Base-by-base conservation (phyloP, 306 rosid species). In the Cucurbita moschata region DNA sequence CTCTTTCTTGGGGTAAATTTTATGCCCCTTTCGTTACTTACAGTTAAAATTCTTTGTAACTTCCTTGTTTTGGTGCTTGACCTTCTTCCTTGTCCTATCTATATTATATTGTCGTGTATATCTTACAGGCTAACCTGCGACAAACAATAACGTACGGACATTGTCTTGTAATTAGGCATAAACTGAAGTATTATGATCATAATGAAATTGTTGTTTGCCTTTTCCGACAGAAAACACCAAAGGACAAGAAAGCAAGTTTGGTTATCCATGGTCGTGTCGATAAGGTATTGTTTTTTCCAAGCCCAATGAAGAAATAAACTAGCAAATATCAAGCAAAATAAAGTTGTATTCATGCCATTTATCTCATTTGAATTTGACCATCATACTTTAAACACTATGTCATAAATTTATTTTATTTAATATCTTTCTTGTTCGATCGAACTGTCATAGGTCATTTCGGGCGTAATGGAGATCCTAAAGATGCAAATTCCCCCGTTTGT, bases 181-280 rank as follows among this genome's bases (percentile, higher is more conserved):
- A 64, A 40, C 9, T 8, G 23, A 61, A 61, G 44, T 62, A 21
- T 16, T 42, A 65, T 10, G 38, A 21, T 10, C 37, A 16, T 18
- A 40, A 65, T 18, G 53, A 73, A 61, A 35, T 8, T 46, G 4
- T 76, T 60, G 56, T 79, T 63, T 75, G 70, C 82, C 81, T 60
- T 50, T 77, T 75, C 84, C 74, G 26, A 42, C 92, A 94, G 99
- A 85, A 94, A 83, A 94, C 99, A 76, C 99, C 99, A 0, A 94
- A 94, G 84, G 99, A 94, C 82, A 94, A 89, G 84, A 94, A 89
- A 77, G 99, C 97, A 77, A 76, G 84, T 82, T 79, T 94, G 81
- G 92, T 94, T 85, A 85, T 94, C 78, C 99, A 89, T 66, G 99
- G 95, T 64, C 85, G 86, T 56, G 94, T 81, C 16, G 99, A 94